Base-by-base conservation (phyloP, 1,284 basidiomycete species). In the Sanghuangporus sanghuang region DNA sequence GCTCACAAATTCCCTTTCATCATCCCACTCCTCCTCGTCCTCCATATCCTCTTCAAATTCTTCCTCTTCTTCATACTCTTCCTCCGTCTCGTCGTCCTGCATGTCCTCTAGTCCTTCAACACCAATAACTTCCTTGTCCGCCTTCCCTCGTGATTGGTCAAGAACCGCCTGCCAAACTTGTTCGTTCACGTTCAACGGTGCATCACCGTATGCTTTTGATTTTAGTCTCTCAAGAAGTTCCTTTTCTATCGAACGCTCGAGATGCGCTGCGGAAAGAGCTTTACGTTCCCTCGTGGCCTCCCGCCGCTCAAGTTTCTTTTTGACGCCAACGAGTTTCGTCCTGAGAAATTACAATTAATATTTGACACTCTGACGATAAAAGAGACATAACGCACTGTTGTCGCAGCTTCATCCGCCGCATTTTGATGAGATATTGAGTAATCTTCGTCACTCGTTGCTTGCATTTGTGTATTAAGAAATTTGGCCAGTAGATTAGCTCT, bases 361-460 rank as follows among this genome's bases (percentile, higher is more conserved):
- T 38, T 32, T 49, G 61, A 12, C 36, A 54, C 32, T n/a, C 16
- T 38, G 12, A 12, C 11, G 18, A 16, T 23, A 16, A 36, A 12
- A 52, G 21, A n/a, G 16, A 44, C 14, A 55, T 55, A 32, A 83
- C 93, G 70, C 66, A 96, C 95, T 95, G 90, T 76, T 96, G 89
- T 62, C 93, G 89, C 66, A 96, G 81, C 71, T 90, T 91, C 70
- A 98, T 78, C 49, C 93, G 86, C 64, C 97, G 84, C 92, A 99
- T 95, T 81, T 98, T 97, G 77, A 99, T 98, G 67, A 99, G 85
- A 73, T 98, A 99, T 76, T 99, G 97, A 0, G 96, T 99, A 70
- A 99, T 98, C 80, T 98, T 99, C 16, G 97, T 99, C 44, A 98
- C 84, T 58, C 97, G 86, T 78, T 99, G 97, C 81, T 99, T 99